Evolutionary conservation across 352 stramenopile genomes (phyloP).

Genomic region (Pythium guiyangense): DNA sequence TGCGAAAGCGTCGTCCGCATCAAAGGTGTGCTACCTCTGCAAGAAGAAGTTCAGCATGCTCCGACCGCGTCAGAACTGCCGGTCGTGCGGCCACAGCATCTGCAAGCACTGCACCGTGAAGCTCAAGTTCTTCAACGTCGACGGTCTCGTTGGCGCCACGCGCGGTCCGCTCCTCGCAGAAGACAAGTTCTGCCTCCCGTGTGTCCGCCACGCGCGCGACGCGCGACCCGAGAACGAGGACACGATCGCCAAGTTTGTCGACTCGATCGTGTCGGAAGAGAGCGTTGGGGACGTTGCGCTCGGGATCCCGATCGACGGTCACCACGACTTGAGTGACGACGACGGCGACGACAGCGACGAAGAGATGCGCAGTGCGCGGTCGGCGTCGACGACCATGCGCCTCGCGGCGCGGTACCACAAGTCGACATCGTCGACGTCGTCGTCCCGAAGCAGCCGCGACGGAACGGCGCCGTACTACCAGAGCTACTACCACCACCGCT

Average conservation of each 20-base stretch:
- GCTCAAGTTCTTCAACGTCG: slow-evolving; percentile 10
- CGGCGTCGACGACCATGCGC: slow-evolving; percentile 2
- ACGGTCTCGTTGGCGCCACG: not conserved
- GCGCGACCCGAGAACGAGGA: slow-evolving; percentile 5
- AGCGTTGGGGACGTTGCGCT: slow-evolving; percentile 6
- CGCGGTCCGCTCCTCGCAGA: slow-evolving; percentile 1
- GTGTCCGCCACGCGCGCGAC: slow-evolving; percentile 10
- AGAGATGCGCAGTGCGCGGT: not conserved
- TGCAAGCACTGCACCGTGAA: slow-evolving; percentile 14
- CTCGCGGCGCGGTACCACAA: not conserved
- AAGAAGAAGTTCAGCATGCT: slow-evolving; percentile 12
- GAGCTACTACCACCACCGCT: not conserved
- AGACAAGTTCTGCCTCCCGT: slow-evolving; percentile 14
- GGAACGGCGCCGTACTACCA: not conserved
- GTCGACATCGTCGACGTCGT: not conserved
- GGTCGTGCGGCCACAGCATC: slow-evolving; percentile 6
- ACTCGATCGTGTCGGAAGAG: slow-evolving; percentile 11
- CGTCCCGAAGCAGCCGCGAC: not conserved
- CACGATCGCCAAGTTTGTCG: slow-evolving; percentile 4
- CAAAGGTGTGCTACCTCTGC: slow-evolving; percentile 11
- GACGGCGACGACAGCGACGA: slow-evolving; percentile 1
- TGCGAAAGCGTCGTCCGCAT: not conserved
- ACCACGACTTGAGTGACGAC: slow-evolving; percentile 2
- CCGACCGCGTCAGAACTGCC: slow-evolving; percentile 4
- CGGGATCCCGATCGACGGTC: slow-evolving; percentile 3